Base-by-base conservation (phyloP, 2,329 filamentous ascomycete genomes). In the Colletotrichum agaves region DNA sequence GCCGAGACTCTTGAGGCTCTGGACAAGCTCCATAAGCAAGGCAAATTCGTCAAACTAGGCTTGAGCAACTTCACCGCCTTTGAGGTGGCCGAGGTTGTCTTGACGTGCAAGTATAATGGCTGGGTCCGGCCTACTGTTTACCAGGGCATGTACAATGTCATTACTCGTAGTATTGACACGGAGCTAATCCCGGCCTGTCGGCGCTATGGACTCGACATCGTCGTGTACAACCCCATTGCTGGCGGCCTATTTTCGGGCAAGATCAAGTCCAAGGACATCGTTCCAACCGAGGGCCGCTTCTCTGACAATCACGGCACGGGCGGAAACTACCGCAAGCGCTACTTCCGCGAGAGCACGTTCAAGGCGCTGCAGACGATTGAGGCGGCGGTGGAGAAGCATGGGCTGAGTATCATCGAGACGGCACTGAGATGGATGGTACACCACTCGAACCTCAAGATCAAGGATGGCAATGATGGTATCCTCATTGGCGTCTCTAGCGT, bases 121-220 rank as follows among this genome's bases (percentile, higher is more conserved):
- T 97, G 92, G 92, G 91, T 97, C 15, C 87, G 90, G 43, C 93
- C 93, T 1, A 93, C 91, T 0, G 88, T 97, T 63, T 97, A 93
- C 79, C 93, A 96, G 79, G 94, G 86, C 73, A 95, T 97, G 92
- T 95, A 95, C 80, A 95, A 95, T 78, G 88, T 87, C 64, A 92
- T 94, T 72, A 93, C 90, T 21, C 88, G 93, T 59, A 87, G 87
- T 61, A 90, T 95, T 70, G 93, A 96, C 77, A 77, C 86, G 1
- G 93, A 96, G 77, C 82, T 96, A 46, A 85, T 96, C 61, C 88
- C 89, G 3, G 88, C 89, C 21, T 94, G 91, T 75, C 88, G 88
- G 21, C 87, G 91, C 59, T 95, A 93, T 76, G 91, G 91, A 2
- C 84, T 96, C 21, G 91, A 94, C 70, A 85, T 96, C 50, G 92